Evolutionary conservation across 129 eudicot genomes (phyloP).

Genomic region (Flaveria bidentis): DNA sequence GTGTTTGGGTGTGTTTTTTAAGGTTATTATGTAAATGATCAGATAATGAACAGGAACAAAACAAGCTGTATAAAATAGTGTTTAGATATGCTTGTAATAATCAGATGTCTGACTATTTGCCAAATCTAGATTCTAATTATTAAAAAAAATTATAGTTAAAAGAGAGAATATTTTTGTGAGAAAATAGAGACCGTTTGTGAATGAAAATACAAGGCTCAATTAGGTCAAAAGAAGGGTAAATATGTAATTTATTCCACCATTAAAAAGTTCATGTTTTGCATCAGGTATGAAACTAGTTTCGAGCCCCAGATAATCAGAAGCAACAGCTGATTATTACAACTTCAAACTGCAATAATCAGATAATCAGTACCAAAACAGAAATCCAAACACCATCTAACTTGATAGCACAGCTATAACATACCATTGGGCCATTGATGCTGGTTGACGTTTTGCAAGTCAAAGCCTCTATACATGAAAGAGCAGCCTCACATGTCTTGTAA

Average conservation of each 20-base stretch:
- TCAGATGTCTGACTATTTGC: slow-evolving; percentile 1
- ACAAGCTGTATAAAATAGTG: slow-evolving; percentile 2
- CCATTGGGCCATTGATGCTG: slow-evolving; percentile 43
- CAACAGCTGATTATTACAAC: neutral
- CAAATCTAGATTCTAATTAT: neutral
- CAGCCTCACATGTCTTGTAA: slow-evolving; percentile 62
- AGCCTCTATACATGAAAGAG: slow-evolving; percentile 69
- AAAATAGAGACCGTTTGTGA: neutral
- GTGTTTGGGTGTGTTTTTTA: neutral
- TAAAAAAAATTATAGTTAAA: neutral
- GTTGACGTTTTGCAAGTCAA: slow-evolving; percentile 40
- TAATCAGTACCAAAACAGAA: neutral
- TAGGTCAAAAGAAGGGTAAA: neutral
- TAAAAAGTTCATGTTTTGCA: neutral
- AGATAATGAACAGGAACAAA: neutral
- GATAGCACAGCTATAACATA: slow-evolving; percentile 28
- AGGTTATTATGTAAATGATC: neutral
- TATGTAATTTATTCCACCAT: neutral
- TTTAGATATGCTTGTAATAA: neutral
- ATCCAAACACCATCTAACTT: slow-evolving; percentile 2
- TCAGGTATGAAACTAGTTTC: neutral
- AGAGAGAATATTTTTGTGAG: neutral
- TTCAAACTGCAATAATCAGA: neutral
- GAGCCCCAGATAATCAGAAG: neutral
- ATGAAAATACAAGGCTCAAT: neutral